A percentile compares a stretch with the other conserved stretches of the same genome.
These are phyloP conservation scores for Lactarius deliciosus DNA, from an alignment of 768 basidiomycete genomes.

Conservation along the genomic window DNA sequence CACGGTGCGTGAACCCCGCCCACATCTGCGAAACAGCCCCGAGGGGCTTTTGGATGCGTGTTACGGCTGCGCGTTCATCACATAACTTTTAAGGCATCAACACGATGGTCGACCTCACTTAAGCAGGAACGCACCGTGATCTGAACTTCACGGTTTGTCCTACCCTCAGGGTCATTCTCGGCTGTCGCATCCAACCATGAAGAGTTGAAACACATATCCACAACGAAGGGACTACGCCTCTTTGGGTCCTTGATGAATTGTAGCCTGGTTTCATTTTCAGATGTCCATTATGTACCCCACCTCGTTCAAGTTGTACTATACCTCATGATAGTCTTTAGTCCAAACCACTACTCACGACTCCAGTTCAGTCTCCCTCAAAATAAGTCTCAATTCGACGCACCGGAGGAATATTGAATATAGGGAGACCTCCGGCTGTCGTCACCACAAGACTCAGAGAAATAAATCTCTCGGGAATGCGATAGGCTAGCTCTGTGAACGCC, in stretches of 20 bases:
- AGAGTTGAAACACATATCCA: conserved; percentile 59
- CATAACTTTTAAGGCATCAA: conserved; percentile 40
- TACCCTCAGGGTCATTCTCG: conserved; percentile 51
- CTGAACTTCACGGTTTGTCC: conserved; percentile 66
- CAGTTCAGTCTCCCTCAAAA: neutral
- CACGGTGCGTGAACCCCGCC: conserved; percentile 63
- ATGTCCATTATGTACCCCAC: neutral
- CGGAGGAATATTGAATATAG: conserved; percentile 62
- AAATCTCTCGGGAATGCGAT: conserved; percentile 63
- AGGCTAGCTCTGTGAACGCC: conserved; percentile 58
- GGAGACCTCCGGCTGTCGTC: conserved; percentile 63
- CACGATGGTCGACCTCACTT: neutral
- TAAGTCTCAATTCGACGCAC: conserved; percentile 39
- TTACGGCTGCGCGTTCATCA: conserved; percentile 47
- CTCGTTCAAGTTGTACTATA: neutral
- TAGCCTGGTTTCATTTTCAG: conserved; percentile 36
- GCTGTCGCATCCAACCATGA: conserved; percentile 60
- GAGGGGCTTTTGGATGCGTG: conserved; percentile 56
- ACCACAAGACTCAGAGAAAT: conserved; percentile 64
- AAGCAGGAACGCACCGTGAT: conserved; percentile 42
- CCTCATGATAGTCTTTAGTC: conserved; percentile 21
- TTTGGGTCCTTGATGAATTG: conserved; percentile 42
- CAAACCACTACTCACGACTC: conserved; percentile 28
- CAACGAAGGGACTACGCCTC: conserved; percentile 48
- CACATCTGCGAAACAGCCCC: conserved; percentile 74